Evolutionary conservation across 1,139 yeast species (phyloP), one percentile per base, ranked within the genome.

Genomic region (Meyerozyma carpophila): DNA sequence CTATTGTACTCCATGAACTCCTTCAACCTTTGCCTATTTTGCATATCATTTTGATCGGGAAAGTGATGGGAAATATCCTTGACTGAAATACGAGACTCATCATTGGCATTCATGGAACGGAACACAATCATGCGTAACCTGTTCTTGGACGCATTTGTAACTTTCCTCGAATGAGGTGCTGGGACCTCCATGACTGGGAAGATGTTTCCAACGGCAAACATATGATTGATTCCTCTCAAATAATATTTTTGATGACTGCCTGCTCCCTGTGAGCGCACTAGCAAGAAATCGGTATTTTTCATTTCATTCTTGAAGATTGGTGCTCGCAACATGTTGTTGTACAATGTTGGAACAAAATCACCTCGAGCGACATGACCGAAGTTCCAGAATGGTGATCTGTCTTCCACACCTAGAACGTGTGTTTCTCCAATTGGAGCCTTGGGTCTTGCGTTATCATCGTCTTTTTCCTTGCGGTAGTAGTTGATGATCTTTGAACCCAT

Each of bases 1-100:
- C 98, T 75, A 66, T 91, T 98, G 57, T 88, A 94, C 58, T 91
- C 98, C 99, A 94, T 94, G 54, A 94, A 94, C 64, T 94, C 99
- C 62, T 94, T 94, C 48, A 94, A 75, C 49, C 97, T 74, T 65
- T 93, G 98, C 55, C 98, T 77, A 58, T 90, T 93, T 62, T 94
- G 99, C 90, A 93, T 91, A 59, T 93, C 98, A 58, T 87, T 91
- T 61, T 91, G 98, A 55, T 91, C 98, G 0, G 98, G 98, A 58
- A 94, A 94, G 66, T 93, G 98, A 43, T 79, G 79, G 0, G 95
- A 84, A 21, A 94, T 88, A 54, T 94, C 98, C 51, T 84, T 84
- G 3, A 94, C 96, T 7, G 88, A 75, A 38, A 94, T 75, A 43
- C 98, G 73, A 37, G 87, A 83, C 39, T 81, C 79, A 2, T 86